Percentiles rank a stretch among this genome's conserved stretches.
phyloP scores from a whole-genome alignment of 306 rosid genomes.

The Mimosa bimucronata region DNA sequence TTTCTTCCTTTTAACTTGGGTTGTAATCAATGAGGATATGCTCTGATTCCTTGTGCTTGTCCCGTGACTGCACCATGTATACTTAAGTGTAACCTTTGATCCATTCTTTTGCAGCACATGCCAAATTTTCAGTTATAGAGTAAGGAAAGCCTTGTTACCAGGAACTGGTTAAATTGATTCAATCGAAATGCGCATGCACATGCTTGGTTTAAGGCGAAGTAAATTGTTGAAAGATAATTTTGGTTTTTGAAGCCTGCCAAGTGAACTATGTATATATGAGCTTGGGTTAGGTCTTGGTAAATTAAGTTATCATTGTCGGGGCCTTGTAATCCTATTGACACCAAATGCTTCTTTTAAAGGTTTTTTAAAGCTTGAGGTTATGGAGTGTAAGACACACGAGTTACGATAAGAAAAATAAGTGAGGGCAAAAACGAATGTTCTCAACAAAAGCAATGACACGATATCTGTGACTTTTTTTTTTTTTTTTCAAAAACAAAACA shows the following conservation, averaged over 20 bases:
- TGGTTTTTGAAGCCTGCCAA: neutral
- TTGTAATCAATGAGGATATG: constrained; percentile 12
- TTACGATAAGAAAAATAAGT: no score
- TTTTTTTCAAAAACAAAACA: neutral
- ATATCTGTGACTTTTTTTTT: neutral
- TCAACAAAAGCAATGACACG: neutral
- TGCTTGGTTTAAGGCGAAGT: neutral
- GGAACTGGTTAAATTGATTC: neutral
- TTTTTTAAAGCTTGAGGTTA: no score
- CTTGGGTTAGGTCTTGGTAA: no score
- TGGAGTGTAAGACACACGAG: no score
- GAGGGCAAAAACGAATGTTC: neutral
- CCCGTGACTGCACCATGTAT: constrained; percentile 40
- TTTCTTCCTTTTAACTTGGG: neutral
- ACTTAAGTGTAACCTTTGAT: constrained; percentile 8
- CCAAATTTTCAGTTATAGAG: neutral
- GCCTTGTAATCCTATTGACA: no score
- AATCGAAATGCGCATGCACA: neutral
- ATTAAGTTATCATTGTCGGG: no score
- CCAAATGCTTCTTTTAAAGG: no score
- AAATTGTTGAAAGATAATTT: no score
- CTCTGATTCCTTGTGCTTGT: constrained; percentile 29
- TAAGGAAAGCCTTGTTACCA: neutral
- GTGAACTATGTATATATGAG: neutral
- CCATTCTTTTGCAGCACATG: constrained; percentile 29